These are phyloP conservation scores for Pichia exigua DNA, from an alignment of 805 yeast species.

Conservation along the genomic window DNA sequence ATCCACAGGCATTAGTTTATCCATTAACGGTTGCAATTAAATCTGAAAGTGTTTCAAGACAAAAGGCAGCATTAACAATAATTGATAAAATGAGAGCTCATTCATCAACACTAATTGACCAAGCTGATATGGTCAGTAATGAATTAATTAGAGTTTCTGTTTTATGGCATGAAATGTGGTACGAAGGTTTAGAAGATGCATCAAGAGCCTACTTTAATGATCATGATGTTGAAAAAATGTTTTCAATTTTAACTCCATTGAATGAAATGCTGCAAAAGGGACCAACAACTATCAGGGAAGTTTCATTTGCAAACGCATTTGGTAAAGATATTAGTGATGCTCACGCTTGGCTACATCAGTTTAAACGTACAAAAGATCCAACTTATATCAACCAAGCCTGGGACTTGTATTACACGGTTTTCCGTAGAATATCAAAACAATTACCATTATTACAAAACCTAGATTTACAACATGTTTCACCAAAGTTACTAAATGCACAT, in stretches of 20 bases:
- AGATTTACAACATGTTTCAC: conserved; percentile 91
- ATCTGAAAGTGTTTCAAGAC: conserved; percentile 83
- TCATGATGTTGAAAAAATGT: conserved; percentile 91
- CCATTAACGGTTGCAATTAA: conserved; percentile 95
- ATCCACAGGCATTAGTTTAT: conserved; percentile 94
- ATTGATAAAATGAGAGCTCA: conserved; percentile 89
- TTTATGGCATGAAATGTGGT: conserved; percentile 97
- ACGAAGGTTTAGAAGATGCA: conserved; percentile 95
- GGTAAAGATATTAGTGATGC: conserved; percentile 92
- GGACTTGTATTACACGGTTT: conserved; percentile 93
- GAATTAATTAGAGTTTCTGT: conserved; percentile 94
- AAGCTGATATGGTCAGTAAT: conserved; percentile 88
- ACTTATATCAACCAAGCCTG: conserved; percentile 93
- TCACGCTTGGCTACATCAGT: conserved; percentile 84
- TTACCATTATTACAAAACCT: conserved; percentile 78
- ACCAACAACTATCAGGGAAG: conserved; percentile 88
- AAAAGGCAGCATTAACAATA: conserved; percentile 84
- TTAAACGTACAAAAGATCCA: conserved; percentile 74
- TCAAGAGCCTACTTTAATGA: conserved; percentile 90
- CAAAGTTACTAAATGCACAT: conserved; percentile 68
- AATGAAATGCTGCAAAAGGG: conserved; percentile 80
- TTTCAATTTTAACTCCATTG: conserved; percentile 79
- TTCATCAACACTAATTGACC: conserved; percentile 77
- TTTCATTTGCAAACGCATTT: conserved; percentile 85
- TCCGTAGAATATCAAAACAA: conserved; percentile 83